A percentile compares a stretch with the other conserved stretches of the same genome.
These are phyloP conservation scores for Aspergillus sp. DNA, from an alignment of 2,329 filamentous ascomycete species.

Conservation along the genomic window DNA sequence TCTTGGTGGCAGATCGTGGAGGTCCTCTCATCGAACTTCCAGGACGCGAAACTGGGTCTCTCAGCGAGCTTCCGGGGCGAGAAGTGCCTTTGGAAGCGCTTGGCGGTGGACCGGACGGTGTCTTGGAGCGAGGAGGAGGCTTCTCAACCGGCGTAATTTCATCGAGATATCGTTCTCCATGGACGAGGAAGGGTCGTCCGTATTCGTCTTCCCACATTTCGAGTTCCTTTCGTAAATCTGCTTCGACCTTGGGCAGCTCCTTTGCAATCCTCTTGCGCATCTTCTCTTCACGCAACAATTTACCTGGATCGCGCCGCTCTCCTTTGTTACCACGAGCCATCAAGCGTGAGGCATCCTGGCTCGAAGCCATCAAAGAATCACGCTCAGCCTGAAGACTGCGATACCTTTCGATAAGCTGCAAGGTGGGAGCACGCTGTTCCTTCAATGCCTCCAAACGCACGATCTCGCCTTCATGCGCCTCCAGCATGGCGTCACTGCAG, in stretches of 20 bases:
- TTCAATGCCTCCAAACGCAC: constrained; percentile 67
- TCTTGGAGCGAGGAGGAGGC: constrained; percentile 47
- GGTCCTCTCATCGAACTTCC: constrained; percentile 31
- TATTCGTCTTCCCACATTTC: constrained; percentile 91
- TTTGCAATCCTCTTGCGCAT: constrained; percentile 97
- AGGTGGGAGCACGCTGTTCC: constrained; percentile 77
- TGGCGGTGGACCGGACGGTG: constrained; percentile 31
- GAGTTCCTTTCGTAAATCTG: constrained; percentile 72
- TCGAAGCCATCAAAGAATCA: constrained; percentile 78
- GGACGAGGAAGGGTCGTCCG: constrained; percentile 83
- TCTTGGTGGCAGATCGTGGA: constrained; percentile 39
- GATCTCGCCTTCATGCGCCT: constrained; percentile 91
- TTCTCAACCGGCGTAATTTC: constrained; percentile 65
- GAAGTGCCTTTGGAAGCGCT: constrained; percentile 20
- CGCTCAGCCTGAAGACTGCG: constrained; percentile 74
- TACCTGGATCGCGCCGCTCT: constrained; percentile 87
- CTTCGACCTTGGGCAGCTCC: constrained; percentile 83
- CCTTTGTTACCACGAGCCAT: constrained; percentile 89
- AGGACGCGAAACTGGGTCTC: constrained; percentile 17
- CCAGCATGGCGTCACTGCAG: constrained; percentile 88
- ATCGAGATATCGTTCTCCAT: constrained; percentile 85
- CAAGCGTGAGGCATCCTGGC: constrained; percentile 86
- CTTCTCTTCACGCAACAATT: constrained; percentile 91
- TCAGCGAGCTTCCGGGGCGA: constrained; percentile 23
- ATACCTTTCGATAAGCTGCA: constrained; percentile 77